A percentile compares a stretch with the other conserved stretches of the same genome.
Evolutionary conservation across 371 early-diverging fungal species (phyloP).

Genomic region (Amoeboradix gromovi): DNA sequence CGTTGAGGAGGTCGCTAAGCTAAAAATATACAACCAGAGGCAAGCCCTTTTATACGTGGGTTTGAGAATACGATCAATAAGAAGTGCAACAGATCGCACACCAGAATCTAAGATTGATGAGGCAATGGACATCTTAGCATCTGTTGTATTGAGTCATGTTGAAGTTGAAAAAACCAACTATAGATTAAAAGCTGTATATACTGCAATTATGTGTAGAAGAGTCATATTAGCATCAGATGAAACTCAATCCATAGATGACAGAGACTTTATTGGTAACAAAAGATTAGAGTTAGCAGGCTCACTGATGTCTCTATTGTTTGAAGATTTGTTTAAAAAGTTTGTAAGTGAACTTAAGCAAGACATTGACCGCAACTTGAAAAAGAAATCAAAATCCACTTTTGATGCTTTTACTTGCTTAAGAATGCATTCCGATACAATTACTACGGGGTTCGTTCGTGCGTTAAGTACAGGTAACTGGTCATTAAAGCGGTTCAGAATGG

Average conservation of each 20-base stretch:
- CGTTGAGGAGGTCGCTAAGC: constrained; percentile 50
- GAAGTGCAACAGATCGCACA: constrained; percentile 17
- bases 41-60: constrained; percentile 81
- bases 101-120: constrained; percentile 31
- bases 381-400: constrained; percentile 69
- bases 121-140: constrained; percentile 62
- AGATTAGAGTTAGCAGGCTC: constrained; percentile 98
- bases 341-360: constrained; percentile 24
- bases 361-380: constrained; percentile 74
- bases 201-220: constrained; percentile 91
- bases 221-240: constrained; percentile 58
- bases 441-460: constrained; percentile 74
- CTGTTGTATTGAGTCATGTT: constrained; percentile 80
- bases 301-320: constrained; percentile 84
- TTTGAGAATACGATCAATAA: constrained; percentile 36
- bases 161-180: constrained; percentile 37
- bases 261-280: constrained; percentile 99
- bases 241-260: constrained; percentile 69
- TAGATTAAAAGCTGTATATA: constrained; percentile 64
- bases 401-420: constrained; percentile 66
- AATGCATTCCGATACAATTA: constrained; percentile 66
- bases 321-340: constrained; percentile 96
- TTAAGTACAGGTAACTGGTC: constrained; percentile 99
- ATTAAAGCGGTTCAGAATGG: constrained; percentile 99
- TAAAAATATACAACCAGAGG: constrained; percentile 50